Percentiles rank a stretch among this genome's conserved stretches.
Conservation (phyloP, 305 asterid species). For the Fraxinus greggii region DNA sequence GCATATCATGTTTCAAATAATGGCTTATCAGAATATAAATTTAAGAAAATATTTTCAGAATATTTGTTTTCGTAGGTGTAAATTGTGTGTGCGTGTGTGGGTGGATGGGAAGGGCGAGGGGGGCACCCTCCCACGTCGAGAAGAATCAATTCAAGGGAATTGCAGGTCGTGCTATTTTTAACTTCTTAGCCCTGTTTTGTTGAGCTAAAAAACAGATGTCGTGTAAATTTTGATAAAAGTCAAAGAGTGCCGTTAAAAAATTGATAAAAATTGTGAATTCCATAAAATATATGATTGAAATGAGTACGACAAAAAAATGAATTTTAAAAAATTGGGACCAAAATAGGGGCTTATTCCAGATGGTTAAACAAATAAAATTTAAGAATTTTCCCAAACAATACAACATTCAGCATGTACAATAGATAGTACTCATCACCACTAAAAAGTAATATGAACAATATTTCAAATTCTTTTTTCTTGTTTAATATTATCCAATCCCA, state of each 20-base stretch:
- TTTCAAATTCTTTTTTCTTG: neutral
- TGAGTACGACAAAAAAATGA: neutral
- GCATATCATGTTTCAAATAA: neutral
- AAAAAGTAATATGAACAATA: no score
- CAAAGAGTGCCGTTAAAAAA: neutral
- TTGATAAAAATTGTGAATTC: neutral
- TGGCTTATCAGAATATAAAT: neutral
- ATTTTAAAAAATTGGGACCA: no score
- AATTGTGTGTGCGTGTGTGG: no score
- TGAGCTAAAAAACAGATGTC: neutral
- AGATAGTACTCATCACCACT: neutral
- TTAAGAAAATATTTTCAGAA: neutral
- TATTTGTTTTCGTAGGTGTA: neutral
- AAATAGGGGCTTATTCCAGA: no score
- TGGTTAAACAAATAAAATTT: no score
- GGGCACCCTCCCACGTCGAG: no score
- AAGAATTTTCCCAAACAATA: neutral
- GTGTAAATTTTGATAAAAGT: neutral
- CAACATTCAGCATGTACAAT: neutral
- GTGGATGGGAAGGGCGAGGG: no score
- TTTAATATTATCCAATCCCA: neutral
- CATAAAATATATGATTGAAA: neutral
- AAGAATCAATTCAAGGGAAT: neutral
- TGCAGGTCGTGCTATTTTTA: neutral
- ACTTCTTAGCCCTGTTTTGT: neutral